phyloP scores from a whole-genome alignment of 169 alveolate genomes.

The Plasmodium ovale region DNA sequence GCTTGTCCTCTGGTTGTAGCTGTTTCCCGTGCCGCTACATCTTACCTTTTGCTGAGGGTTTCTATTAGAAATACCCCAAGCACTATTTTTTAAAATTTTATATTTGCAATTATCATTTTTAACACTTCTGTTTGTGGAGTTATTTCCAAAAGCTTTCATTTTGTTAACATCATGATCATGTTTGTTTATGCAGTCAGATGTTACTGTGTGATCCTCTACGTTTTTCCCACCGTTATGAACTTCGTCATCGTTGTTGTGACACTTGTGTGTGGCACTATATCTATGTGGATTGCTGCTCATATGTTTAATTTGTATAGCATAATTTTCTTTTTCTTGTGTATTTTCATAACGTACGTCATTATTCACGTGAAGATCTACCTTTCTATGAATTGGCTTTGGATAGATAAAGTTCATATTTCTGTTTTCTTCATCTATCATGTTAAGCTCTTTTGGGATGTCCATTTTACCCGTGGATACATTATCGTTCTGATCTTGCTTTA shows the following conservation, averaged over 20 bases:
- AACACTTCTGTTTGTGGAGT: background rate
- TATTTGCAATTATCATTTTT: background rate
- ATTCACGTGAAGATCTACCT: background rate
- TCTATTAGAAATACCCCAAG: background rate
- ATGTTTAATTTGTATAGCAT: background rate
- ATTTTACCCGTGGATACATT: background rate
- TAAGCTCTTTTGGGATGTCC: background rate
- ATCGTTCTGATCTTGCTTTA: background rate
- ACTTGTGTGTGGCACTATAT: no score
- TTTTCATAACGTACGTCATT: background rate
- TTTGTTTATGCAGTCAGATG: background rate
- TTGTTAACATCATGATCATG: background rate
- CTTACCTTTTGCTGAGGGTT: background rate
- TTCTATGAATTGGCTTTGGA: no score
- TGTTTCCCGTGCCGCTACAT: background rate
- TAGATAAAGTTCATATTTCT: no score
- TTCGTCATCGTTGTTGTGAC: no score
- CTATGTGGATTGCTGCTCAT: background rate
- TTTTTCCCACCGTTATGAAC: no score
- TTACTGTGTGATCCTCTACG: background rate
- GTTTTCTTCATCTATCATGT: conserved; percentile 8
- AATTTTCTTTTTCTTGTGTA: background rate
- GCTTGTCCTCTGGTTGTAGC: background rate
- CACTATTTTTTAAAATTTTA: no score
- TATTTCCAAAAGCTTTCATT: background rate